These are phyloP conservation scores for Singerocomus rubriflavus DNA, from an alignment of 1,284 basidiomycete genomes.

Conservation along the genomic window DNA sequence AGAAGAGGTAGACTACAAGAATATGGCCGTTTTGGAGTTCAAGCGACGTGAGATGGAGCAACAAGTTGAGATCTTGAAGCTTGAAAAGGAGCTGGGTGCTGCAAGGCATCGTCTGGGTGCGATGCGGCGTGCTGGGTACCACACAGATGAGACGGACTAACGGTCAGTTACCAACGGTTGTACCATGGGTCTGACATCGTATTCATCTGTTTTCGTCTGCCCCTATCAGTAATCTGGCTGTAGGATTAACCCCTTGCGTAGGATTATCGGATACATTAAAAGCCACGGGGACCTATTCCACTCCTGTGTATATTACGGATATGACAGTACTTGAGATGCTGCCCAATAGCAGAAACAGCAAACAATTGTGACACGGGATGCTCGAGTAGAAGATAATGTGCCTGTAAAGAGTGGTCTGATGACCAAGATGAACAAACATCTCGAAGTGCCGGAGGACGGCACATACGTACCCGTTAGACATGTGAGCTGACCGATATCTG, in stretches of 20 bases:
- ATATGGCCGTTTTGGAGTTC: constrained; percentile 94
- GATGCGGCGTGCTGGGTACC: constrained; percentile 90
- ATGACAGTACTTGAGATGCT: neutral
- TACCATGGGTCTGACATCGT: neutral
- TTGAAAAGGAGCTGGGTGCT: constrained; percentile 94
- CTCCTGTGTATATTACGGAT: neutral
- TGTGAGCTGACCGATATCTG: neutral
- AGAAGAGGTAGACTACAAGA: constrained; percentile 86
- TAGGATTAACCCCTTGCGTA: constrained; percentile 18
- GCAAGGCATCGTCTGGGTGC: constrained; percentile 83
- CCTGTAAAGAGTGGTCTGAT: neutral
- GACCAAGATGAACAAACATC: neutral
- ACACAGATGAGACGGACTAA: constrained; percentile 75
- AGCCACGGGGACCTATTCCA: neutral
- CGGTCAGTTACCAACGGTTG: neutral
- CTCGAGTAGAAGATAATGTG: neutral
- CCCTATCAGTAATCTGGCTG: constrained; percentile 21
- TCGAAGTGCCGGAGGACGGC: neutral
- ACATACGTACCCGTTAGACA: neutral
- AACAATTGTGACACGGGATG: neutral
- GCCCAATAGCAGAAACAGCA: neutral
- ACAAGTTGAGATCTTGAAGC: constrained; percentile 94
- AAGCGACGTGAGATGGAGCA: constrained; percentile 99
- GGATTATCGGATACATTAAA: neutral
- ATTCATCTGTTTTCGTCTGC: neutral